phyloP scores from a whole-genome alignment of 176 grass and related monocot species.

The Zoysia pacifica region DNA sequence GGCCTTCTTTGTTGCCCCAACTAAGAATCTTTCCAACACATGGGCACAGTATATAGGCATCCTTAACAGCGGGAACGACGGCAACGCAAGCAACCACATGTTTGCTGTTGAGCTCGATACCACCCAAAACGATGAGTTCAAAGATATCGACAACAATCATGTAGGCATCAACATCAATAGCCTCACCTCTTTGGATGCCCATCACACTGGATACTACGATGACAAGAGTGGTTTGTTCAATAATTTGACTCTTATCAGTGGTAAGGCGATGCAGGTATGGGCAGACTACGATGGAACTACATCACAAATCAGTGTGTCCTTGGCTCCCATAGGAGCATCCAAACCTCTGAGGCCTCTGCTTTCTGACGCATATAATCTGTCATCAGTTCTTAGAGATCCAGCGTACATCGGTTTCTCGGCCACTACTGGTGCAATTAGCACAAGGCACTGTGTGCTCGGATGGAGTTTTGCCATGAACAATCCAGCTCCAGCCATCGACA shows the following conservation, averaged over 20 bases:
- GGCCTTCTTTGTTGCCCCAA: slow-evolving; percentile 48
- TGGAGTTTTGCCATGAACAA: slow-evolving; percentile 39
- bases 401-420: slow-evolving; percentile 40
- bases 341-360: slow-evolving; percentile 30
- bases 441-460: slow-evolving; percentile 34
- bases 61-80: slow-evolving; percentile 34
- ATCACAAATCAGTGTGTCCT: slow-evolving; percentile 15
- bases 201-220: slow-evolving; percentile 28
- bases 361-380: slow-evolving; percentile 21
- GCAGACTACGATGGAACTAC: slow-evolving; percentile 21
- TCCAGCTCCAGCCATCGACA: slow-evolving; percentile 37
- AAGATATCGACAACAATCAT: slow-evolving; percentile 45
- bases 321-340: slow-evolving; percentile 15
- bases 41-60: slow-evolving; percentile 47
- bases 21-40: slow-evolving; percentile 44
- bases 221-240: neutral
- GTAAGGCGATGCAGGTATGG: slow-evolving; percentile 45
- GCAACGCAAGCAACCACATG: slow-evolving; percentile 45
- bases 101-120: slow-evolving; percentile 44
- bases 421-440: slow-evolving; percentile 38
- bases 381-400: slow-evolving; percentile 8
- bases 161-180: slow-evolving; percentile 41
- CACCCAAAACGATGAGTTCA: slow-evolving; percentile 41
- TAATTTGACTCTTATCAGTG: slow-evolving; percentile 39
- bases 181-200: slow-evolving; percentile 18